Conservation (phyloP, 129 eudicot genomes). For the Saposhnikovia divaricata region DNA sequence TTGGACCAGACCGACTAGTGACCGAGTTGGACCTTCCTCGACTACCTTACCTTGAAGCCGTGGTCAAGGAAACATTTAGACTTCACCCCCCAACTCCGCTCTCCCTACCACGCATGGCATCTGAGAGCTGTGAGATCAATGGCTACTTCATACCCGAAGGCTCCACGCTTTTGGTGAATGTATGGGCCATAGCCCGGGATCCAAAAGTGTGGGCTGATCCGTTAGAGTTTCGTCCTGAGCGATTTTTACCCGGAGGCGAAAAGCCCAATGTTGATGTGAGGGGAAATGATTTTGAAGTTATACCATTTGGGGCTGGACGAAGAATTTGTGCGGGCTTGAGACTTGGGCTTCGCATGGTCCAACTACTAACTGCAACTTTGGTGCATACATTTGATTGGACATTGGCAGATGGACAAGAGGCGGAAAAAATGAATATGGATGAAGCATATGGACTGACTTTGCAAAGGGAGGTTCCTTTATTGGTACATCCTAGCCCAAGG, state of each 20-base stretch:
- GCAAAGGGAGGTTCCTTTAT: constrained; percentile 63
- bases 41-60: constrained; percentile 54
- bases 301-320: constrained; percentile 40
- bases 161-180: constrained; percentile 66
- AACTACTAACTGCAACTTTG: constrained; percentile 57
- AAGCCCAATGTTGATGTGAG: constrained; percentile 4
- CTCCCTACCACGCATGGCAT: constrained; percentile 64
- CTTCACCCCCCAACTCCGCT: constrained; percentile 94
- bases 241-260: constrained; percentile 67
- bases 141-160: constrained; percentile 65
- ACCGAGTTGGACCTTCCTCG: constrained; percentile 51
- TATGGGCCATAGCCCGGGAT: constrained; percentile 97
- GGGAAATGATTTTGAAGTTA: not conserved
- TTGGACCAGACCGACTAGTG: constrained; percentile 57
- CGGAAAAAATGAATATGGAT: constrained; percentile 51
- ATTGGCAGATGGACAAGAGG: constrained; percentile 32
- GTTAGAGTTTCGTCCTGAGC: constrained; percentile 48
- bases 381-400: constrained; percentile 66
- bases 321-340: constrained; percentile 84
- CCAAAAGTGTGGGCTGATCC: constrained; percentile 67
- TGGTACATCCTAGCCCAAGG: constrained; percentile 66
- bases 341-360: constrained; percentile 76
- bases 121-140: constrained; percentile 51
- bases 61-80: constrained; percentile 65
- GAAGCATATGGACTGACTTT: constrained; percentile 85